Base-by-base conservation (phyloP, 345 rosid species). In the Cardamine chenopodiifolia region DNA sequence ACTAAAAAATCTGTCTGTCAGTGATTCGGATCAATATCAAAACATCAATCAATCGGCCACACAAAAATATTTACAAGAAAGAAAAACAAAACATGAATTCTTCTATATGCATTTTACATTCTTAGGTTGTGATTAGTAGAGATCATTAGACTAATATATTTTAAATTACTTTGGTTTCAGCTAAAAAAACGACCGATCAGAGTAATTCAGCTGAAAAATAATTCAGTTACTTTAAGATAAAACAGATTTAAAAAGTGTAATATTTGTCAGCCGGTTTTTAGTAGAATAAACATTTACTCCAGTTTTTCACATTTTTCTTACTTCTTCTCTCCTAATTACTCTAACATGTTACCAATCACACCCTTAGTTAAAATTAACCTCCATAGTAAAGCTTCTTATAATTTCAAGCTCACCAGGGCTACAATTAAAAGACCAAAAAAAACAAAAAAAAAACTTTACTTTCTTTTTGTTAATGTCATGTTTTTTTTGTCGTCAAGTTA, bases 371-470 rank as follows among this genome's bases (percentile, higher is more conserved):
- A 22, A 49, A 60, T 11, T 34, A 44, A 45, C 19, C 8, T 28
- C 66, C 72, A 66, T n/a, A 32, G 77, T 45, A 64, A 73, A 73
- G 65, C 71, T 61, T 68, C 56, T 68, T 20, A 67, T 52, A 68
- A 69, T 75, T 31, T 54, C 4, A 68, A 75, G 74, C 68, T 75
- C 37, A 68, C 73, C 25, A 68, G 34, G 73, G 35, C 7, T 40
- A 60, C 68, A 67, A 68, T 7, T 4, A 23, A 47, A 14, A 69
- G 35, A 19, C 37, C 23, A 22, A 8, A n/a, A 40, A 26, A 54
- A 44, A 34, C 26, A 25, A 14, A 11, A 39, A 8, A 66, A 29
- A 19, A 12, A 18, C 40, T 18, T 34, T 17, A 12, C 32, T 65
- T 17, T 23, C 28, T 53, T 22, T 22, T 31, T 17, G 55, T 42